Base-by-base conservation (phyloP, 1,284 basidiomycete species). In the Fomes fomentarius region DNA sequence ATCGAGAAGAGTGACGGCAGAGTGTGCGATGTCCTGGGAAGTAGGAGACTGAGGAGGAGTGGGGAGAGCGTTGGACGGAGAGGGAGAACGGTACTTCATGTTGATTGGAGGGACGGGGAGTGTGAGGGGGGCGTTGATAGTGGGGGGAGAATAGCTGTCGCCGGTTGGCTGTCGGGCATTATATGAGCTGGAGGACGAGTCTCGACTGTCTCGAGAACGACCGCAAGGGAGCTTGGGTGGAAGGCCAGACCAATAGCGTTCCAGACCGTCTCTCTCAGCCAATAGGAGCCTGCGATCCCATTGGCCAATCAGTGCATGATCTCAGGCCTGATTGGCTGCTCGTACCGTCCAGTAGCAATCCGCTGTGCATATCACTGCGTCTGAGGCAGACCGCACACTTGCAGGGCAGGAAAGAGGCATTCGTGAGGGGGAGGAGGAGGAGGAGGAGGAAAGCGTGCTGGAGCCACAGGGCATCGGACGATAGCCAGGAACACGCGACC, bases 1-100 rank as follows among this genome's bases (percentile, higher is more conserved):
- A 58, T 87, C 80, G 63, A 89, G 80, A 60, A 85, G 78, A 56
- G 76, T 72, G 46, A 80, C 72, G 15, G 85, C 80, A 5, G 76
- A 75, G 50, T 71, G 69, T 15, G 65, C 63, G 34, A 70, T 66
- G 42, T 71, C 72, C 40, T 62, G 65, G 1, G 70, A 55, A 48
- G 54, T 66, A 1, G 78, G 78, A 24, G 78, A 78, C 52, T 71
- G 74, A 14, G 78, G 78, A 15, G 78, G 76, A 35, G 78, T 80
- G 21, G 77, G 77, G 47, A 79, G 75, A 50, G 67, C 61, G 15
- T 53, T 54, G 50, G 62, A 60, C 4, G 65, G 65, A 30, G 64
- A 60, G 48, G 64, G 65, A 39, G 68, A 66, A 54, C 65, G 59
- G 59, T 63, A 66, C 46, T 67, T 63, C 63, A 67, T 67, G 52